A percentile compares a stretch with the other conserved stretches of the same genome.
Evolutionary conservation across 805 yeast species (phyloP).

Genomic region (Metschnikowia chrysomelidarum): DNA sequence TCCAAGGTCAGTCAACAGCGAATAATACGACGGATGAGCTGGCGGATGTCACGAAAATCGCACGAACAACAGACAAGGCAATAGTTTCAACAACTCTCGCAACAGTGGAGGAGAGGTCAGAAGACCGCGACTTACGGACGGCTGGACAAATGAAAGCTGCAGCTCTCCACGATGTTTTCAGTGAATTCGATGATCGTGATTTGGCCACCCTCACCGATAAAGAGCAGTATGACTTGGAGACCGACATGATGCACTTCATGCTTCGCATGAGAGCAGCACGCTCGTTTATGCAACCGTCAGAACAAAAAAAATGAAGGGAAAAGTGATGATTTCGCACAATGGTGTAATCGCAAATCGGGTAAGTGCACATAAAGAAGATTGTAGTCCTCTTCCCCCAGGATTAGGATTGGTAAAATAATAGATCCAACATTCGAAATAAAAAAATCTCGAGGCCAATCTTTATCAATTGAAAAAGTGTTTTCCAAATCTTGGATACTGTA

Average conservation of each 20-base stretch:
- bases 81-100: neutral
- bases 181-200: conserved; percentile 10
- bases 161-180: conserved; percentile 3
- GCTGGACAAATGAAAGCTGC: neutral
- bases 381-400: too few species aligned
- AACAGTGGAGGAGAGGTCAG: conserved; percentile 1
- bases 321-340: too few species aligned
- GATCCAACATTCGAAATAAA: too few species aligned
- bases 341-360: too few species aligned
- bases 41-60: neutral
- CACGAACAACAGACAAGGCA: neutral
- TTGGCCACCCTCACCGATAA: conserved; percentile 17
- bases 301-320: too few species aligned
- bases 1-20: conserved; percentile 2
- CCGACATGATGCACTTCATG: conserved; percentile 33
- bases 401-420: too few species aligned
- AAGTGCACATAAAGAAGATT: too few species aligned
- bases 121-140: neutral
- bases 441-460: too few species aligned
- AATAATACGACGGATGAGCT: conserved; percentile 6
- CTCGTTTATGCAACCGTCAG: too few species aligned
- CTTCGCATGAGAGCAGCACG: conserved; percentile 29
- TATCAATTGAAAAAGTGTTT: too few species aligned
- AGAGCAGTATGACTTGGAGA: conserved; percentile 30
- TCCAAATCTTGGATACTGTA: too few species aligned